Base-by-base conservation (phyloP, 768 basidiomycete genomes). In the Suillus cothurnatus region DNA sequence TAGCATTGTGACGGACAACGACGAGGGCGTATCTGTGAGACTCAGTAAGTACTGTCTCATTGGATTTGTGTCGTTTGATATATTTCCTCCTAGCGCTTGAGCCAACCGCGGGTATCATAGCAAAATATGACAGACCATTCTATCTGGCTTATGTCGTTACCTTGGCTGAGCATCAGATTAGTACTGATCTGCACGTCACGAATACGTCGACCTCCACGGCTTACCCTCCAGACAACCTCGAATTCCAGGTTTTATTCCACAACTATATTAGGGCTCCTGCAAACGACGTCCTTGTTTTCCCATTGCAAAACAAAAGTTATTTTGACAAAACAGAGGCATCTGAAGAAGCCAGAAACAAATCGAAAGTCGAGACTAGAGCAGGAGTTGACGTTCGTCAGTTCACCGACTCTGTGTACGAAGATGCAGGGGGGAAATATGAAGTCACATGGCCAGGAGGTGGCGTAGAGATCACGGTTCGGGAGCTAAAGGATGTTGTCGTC, bases 161-260 rank as follows among this genome's bases (percentile, higher is more conserved):
- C 14, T 80, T 99, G 65, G 81, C 84, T 15, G 86, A 84, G 67
- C 84, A 92, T 71, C 84, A 90, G 70, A 82, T 99, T 68, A 85
- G 83, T 68, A 93, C 94, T 41, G 87, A 90, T 71, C 82, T 97
- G 7, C 89, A 92, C 72, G 91, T 99, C 67, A 82, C 82, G 68
- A 97, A 97, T 72, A 82, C 86, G 0, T 87, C 86, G 8, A 70
- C 77, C 2, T 79, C 81, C 19, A 76, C 76, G 26, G 66, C 69
- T 5, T 74, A 74, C 59, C 77, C 76, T 4, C 72, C 79, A 0
- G 81, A 85, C 50, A 67, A 72, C 6, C 83, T 98, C 49, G 87
- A 90, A 73, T 99, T 97, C 81, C 97, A 99, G 75, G 92, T 95
- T 2, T 83, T 99, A 53, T 84, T 99, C 62, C 97, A 99, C 78